phyloP scores from a whole-genome alignment of 108 stramenopile genomes.

The Nannochloropsis salina region DNA sequence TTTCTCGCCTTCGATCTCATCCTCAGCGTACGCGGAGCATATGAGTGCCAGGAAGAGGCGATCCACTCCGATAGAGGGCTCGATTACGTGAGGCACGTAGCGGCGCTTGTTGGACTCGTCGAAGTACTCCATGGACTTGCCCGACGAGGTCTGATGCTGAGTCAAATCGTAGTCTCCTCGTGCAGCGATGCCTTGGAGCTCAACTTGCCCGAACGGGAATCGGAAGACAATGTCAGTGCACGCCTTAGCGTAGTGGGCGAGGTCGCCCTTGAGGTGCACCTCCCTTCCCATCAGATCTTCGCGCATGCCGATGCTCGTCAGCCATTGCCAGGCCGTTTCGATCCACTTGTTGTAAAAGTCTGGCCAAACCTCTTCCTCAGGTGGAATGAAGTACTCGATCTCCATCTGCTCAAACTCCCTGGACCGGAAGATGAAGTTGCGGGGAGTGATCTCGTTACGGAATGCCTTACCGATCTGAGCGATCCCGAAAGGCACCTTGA shows the following conservation, averaged over 20 bases:
- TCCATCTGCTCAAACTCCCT: slow-evolving; percentile 99
- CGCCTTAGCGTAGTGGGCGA: slow-evolving; percentile 95
- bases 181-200: slow-evolving; percentile 95
- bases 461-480: slow-evolving; percentile 97
- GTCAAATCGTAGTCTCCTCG: slow-evolving; percentile 89
- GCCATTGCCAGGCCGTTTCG: slow-evolving; percentile 61
- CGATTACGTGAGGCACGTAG: slow-evolving; percentile 91
- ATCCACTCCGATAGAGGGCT: slow-evolving; percentile 90
- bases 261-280: slow-evolving; percentile 73
- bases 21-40: slow-evolving; percentile 85
- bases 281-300: slow-evolving; percentile 78
- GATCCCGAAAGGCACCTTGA: slow-evolving; percentile 85
- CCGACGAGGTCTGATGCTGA: slow-evolving; percentile 61
- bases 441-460: slow-evolving; percentile 93
- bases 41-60: slow-evolving; percentile 80
- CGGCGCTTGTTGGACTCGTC: slow-evolving; percentile 80
- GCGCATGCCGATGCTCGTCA: slow-evolving; percentile 66
- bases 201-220: slow-evolving; percentile 90
- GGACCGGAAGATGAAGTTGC: slow-evolving; percentile 92
- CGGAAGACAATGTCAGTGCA: slow-evolving; percentile 93
- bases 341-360: slow-evolving; percentile 75
- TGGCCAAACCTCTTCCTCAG: slow-evolving; percentile 35
- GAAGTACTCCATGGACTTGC: slow-evolving; percentile 73
- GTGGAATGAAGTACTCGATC: slow-evolving; percentile 46
- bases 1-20: slow-evolving; percentile 73